Evolutionary conservation across 495 filamentous ascomycete genomes (phyloP), one percentile per base, ranked within the genome.

Genomic region (Podospora pseudocomata): DNA sequence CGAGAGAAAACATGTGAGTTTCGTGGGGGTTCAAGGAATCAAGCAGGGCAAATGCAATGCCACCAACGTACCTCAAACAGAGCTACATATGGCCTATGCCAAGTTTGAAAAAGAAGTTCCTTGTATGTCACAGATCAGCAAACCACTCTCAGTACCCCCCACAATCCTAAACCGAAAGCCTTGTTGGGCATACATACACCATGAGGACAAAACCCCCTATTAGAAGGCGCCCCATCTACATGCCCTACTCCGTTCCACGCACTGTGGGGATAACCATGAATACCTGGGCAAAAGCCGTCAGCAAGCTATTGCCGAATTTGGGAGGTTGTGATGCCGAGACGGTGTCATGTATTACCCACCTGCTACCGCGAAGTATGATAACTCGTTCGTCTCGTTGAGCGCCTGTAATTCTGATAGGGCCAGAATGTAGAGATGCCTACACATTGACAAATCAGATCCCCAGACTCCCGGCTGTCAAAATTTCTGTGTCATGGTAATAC

Each of bases 251-350:
- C 79, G 65, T 87, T 81, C 79, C 82, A 87, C 27, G 78, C 71
- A 32, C 71, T 74, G 68, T 81, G 82, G 16, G 84, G 83, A 23
- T 78, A 71, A 19, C 84, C 84, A 66, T 86, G 85, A 63, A 86
- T 86, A 23, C 82, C 84, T 86, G 58, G 58, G 2, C 39, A 49
- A 44, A 28, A n/a, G 20, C 58, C 0, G 57, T 71, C 26, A 73
- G 64, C 20, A 63, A 58, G 56, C 28, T n/a, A 32, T 63, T 65
- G 65, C 57, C 54, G n/a, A 54, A 30, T 64, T 13, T 64, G 59
- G 39, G 9, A 66, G 28, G 53, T 61, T 49, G 55, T 26, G 4
- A 32, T n/a, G 7, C 49, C 9, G 63, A 53, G 59, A 30, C 30
- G 18, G 13, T 26, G 55, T 53, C 49, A 15, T 57, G 39, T 49